These are phyloP conservation scores for Barnettozyma wickerhamii DNA, from an alignment of 805 yeast genomes.

Conservation along the genomic window DNA sequence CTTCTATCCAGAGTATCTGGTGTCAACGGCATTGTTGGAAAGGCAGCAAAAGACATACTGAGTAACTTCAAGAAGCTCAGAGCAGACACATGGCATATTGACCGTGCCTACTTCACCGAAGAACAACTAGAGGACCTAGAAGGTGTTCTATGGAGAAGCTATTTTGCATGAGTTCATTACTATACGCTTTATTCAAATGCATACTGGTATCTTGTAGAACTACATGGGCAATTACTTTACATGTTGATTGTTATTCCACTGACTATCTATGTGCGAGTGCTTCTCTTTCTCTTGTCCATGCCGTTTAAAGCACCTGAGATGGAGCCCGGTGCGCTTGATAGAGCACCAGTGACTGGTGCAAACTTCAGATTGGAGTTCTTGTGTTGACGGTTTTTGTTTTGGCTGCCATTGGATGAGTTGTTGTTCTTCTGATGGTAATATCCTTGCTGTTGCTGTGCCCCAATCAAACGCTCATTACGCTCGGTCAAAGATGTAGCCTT, in stretches of 20 bases:
- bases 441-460: conserved; percentile 46
- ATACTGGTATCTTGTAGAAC: too few relatives aligned
- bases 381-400: conserved; percentile 25
- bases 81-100: conserved; percentile 96
- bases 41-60: conserved; percentile 74
- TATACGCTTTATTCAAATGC: background rate
- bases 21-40: conserved; percentile 74
- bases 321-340: conserved; percentile 30
- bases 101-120: conserved; percentile 64
- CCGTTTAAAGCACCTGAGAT: conserved; percentile 35
- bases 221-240: too few relatives aligned
- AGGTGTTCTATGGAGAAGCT: conserved; percentile 91
- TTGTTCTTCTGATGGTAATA: conserved; percentile 17
- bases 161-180: conserved; percentile 54
- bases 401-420: conserved; percentile 15
- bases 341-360: conserved; percentile 31
- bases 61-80: conserved; percentile 87
- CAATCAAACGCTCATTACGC: conserved; percentile 78
- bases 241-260: too few relatives aligned
- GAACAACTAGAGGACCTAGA: conserved; percentile 87
- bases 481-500: conserved; percentile 74
- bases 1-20: conserved; percentile 68
- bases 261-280: conserved; percentile 12
- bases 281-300: conserved; percentile 30
- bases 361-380: conserved; percentile 26